phyloP scores from a whole-genome alignment of 805 yeast genomes.

The Saitoella complicata region DNA sequence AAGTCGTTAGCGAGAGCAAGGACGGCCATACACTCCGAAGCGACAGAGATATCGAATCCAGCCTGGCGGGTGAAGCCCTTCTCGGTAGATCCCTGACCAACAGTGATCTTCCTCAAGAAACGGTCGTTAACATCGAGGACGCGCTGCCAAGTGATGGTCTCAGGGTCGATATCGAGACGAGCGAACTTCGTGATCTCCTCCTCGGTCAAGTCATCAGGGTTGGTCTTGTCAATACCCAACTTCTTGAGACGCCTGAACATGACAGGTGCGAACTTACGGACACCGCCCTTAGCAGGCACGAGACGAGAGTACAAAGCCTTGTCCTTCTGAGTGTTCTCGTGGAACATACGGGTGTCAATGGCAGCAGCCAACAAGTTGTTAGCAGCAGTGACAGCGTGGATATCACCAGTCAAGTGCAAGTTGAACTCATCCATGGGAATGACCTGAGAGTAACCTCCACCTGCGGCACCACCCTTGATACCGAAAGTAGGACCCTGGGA shows the following conservation, averaged over 20 bases:
- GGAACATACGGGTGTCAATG: constrained; percentile 92
- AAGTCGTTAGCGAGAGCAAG: constrained; percentile 68
- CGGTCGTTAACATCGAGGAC: constrained; percentile 93
- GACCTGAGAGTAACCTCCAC: constrained; percentile 96
- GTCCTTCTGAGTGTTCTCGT: constrained; percentile 75
- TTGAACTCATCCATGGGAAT: constrained; percentile 98
- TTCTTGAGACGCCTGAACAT: constrained; percentile 61
- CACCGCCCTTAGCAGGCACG: constrained; percentile 74
- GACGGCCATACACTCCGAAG: constrained; percentile 92
- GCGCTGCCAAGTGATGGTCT: constrained; percentile 76
- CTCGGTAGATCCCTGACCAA: constrained; percentile 88
- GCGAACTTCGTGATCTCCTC: constrained; percentile 66
- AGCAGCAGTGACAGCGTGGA: constrained; percentile 90
- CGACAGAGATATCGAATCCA: constrained; percentile 93
- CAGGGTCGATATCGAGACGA: constrained; percentile 76
- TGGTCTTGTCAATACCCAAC: constrained; percentile 64
- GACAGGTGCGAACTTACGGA: constrained; percentile 59
- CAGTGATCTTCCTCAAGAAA: constrained; percentile 70
- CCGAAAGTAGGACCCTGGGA: constrained; percentile 99
- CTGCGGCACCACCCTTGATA: constrained; percentile 98
- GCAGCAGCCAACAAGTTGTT: constrained; percentile 92
- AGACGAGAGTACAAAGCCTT: constrained; percentile 67
- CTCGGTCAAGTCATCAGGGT: constrained; percentile 63
- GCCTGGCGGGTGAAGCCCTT: constrained; percentile 72
- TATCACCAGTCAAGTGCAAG: constrained; percentile 94